Base-by-base conservation (phyloP, 75 land plant species). In the Ceratopteris richardii region DNA sequence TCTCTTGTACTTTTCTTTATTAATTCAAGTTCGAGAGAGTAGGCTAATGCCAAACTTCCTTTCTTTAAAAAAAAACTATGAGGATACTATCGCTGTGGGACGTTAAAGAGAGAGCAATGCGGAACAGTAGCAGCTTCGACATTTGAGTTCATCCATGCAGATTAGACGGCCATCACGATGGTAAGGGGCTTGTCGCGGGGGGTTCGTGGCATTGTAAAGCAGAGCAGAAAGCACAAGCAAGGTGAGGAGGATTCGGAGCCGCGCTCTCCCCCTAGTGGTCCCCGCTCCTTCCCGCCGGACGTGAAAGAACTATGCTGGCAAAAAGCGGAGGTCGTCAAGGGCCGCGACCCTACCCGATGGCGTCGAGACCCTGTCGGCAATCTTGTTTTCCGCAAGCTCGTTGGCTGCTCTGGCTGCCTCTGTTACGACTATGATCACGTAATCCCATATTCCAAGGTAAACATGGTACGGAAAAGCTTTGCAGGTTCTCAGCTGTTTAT, bases 281-380 rank as follows among this genome's bases (percentile, higher is more conserved):
- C 86, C 1, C 31, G 95, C 30, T 68, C 80, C 23, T 91, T 91
- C 56, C 89, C 94, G 0, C 58, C 72, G 57, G 69, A 76, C 17
- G 94, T 91, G 57, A 91, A 91, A 77, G 86, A 91, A 64, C 86
- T 77, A 29, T 94, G 98, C 77, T 94, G 98, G 98, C 83, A 83
- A 17, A 89, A 94, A 70, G 96, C 98, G 6, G 86, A 83, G 60
- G 66, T 74, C 56, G 63, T 94, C 17, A 71, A 67, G 43, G 96
- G 98, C 7, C 55, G 98, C 26, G 90, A 94, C 69, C 98, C 98
- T 20, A 87, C 74, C 10, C 68, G 98, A 17, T 94, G 98, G 98
- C 69, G 98, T 46, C 69, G 83, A 13, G 98, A 94, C 54, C 51
- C 87, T 0, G 62, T 86, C 19, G 98, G 98, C 5, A 94, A 94